Percentiles rank a stretch among this genome's conserved stretches.
Evolutionary conservation across 768 basidiomycete species (phyloP).

Genomic region (Leccinum rimulosum): DNA sequence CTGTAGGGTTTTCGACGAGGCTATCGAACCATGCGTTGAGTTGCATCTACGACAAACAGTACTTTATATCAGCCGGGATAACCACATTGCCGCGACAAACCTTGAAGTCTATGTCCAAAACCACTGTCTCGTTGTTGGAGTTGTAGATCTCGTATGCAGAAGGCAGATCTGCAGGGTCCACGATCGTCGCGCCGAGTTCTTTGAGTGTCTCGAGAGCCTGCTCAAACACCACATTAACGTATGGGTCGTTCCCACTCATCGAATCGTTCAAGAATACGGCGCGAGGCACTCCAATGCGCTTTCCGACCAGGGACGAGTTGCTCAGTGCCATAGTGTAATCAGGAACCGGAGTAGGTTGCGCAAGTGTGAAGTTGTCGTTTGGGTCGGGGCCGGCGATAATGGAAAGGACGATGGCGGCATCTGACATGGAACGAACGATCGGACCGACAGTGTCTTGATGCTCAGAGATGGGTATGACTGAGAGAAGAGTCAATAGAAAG

Average conservation of each 20-base stretch:
- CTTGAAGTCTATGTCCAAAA: constrained; percentile 59
- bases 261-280: constrained; percentile 31
- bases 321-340: constrained; percentile 55
- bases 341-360: constrained; percentile 51
- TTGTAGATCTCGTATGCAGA: constrained; percentile 47
- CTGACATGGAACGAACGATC: constrained; percentile 49
- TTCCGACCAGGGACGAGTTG: constrained; percentile 45
- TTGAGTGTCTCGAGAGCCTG: constrained; percentile 38
- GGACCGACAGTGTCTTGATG: constrained; percentile 63
- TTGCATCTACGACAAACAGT: constrained; percentile 40
- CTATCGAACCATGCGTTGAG: constrained; percentile 46
- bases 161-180: constrained; percentile 65
- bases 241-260: constrained; percentile 26
- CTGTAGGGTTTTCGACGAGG: constrained; percentile 52
- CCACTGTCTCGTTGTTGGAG: constrained; percentile 54
- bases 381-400: constrained; percentile 54
- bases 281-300: constrained; percentile 54
- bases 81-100: constrained; percentile 26
- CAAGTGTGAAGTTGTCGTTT: constrained; percentile 53
- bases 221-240: constrained; percentile 38
- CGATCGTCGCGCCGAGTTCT: constrained; percentile 44
- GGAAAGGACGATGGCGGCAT: constrained; percentile 55
- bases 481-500: neutral
- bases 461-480: constrained; percentile 55
- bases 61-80: neutral